A percentile compares a stretch with the other conserved stretches of the same genome.
Conservation (phyloP, 352 stramenopile species). For the Pythium phragmitis region DNA sequence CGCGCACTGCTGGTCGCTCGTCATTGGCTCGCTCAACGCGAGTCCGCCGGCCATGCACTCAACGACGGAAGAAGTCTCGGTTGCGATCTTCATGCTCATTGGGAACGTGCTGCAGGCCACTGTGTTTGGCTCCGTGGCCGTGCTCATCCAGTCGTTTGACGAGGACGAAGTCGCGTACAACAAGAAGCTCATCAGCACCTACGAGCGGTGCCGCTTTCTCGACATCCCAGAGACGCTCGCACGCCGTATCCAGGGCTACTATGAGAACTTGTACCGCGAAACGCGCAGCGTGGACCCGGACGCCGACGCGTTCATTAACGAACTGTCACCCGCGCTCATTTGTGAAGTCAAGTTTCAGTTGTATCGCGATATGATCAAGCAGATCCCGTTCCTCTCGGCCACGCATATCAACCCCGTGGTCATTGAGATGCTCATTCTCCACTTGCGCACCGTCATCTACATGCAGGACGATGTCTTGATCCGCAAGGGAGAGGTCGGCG, state of each 20-base stretch:
- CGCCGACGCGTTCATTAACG: constrained; percentile 76
- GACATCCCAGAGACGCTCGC: constrained; percentile 55
- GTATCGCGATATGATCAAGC: constrained; percentile 76
- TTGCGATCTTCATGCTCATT: constrained; percentile 70
- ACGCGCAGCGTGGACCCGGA: constrained; percentile 65
- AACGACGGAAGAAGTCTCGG: constrained; percentile 48
- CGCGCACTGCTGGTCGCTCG: constrained; percentile 52
- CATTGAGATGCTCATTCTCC: constrained; percentile 77
- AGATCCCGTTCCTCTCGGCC: constrained; percentile 73
- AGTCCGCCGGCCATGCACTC: constrained; percentile 62
- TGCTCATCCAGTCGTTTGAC: constrained; percentile 70
- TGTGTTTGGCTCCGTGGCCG: constrained; percentile 67
- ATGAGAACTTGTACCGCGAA: constrained; percentile 71
- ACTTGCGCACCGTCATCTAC: constrained; percentile 72
- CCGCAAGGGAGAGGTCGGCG: constrained; percentile 73
- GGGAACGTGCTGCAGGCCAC: constrained; percentile 68
- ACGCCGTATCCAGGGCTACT: constrained; percentile 65
- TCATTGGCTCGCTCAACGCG: constrained; percentile 63
- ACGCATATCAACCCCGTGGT: constrained; percentile 61
- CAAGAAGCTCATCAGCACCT: constrained; percentile 69
- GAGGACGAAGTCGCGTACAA: constrained; percentile 72
- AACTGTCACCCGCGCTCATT: constrained; percentile 67
- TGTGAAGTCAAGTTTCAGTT: constrained; percentile 81
- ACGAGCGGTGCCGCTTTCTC: constrained; percentile 65
- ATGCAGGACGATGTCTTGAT: constrained; percentile 83